Evolutionary conservation across 1,139 yeast species (phyloP).

Genomic region (Kodamaea arcana): DNA sequence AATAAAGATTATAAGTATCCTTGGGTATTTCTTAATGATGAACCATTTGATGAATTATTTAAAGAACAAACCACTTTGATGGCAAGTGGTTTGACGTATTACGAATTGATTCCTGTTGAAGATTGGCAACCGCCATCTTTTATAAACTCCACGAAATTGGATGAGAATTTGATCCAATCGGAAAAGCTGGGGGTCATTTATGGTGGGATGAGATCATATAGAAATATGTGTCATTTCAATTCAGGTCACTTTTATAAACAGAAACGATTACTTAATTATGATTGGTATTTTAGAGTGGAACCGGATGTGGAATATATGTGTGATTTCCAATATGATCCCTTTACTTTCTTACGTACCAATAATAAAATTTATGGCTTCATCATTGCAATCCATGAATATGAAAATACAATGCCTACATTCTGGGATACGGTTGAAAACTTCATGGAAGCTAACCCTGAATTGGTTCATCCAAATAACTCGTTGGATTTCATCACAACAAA

Average conservation of each 20-base stretch:
- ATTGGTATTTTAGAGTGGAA: conserved; percentile 46
- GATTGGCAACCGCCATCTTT: conserved; percentile 44
- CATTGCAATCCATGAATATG: conserved; percentile 43
- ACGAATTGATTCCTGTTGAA: conserved; percentile 38
- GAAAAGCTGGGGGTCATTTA: conserved; percentile 28
- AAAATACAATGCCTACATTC: conserved; percentile 59
- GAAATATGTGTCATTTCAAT: conserved; percentile 50
- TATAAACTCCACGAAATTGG: conserved; percentile 29
- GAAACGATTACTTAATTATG: conserved; percentile 34
- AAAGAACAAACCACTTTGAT: conserved; percentile 62
- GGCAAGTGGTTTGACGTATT: conserved; percentile 73
- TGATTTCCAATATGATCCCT: conserved; percentile 48
- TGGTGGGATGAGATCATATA: conserved; percentile 38
- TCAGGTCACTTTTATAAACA: conserved; percentile 45
- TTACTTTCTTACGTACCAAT: conserved; percentile 29
- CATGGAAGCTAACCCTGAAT: conserved; percentile 55
- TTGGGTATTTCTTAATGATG: conserved; percentile 46
- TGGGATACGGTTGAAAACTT: conserved; percentile 75
- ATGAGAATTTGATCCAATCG: conserved; percentile 23
- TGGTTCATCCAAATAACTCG: conserved; percentile 65
- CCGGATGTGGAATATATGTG: conserved; percentile 47
- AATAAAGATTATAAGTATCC: conserved; percentile 44
- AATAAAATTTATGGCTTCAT: conserved; percentile 42
- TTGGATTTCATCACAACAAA: conserved; percentile 66
- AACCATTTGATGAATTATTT: conserved; percentile 37